Conservation (phyloP, 108 stramenopile species). For the Cylindrotheca closterium region DNA sequence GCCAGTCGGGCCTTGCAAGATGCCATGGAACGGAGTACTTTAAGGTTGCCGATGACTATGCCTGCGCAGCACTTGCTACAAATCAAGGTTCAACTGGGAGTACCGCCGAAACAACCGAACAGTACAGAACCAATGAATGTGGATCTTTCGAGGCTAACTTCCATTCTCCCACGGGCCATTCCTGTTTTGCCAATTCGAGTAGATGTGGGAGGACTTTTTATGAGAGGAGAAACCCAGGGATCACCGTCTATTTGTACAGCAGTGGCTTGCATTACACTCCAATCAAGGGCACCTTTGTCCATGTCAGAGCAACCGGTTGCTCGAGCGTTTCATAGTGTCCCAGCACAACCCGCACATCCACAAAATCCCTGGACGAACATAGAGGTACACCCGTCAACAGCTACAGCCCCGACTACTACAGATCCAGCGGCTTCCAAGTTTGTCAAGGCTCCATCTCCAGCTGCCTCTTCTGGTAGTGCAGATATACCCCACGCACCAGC, state of each 20-base stretch:
- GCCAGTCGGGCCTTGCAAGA: conserved; percentile 43
- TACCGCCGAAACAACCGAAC: conserved; percentile 24
- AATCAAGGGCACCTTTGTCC: conserved; percentile 2
- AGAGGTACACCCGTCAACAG: not conserved
- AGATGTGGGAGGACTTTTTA: conserved; percentile 37
- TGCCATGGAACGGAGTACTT: conserved; percentile 38
- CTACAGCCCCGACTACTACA: not conserved
- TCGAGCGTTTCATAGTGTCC: not conserved
- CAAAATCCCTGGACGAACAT: not conserved
- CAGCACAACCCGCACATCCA: not conserved
- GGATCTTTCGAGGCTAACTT: conserved; percentile 15
- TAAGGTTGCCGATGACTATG: conserved; percentile 15
- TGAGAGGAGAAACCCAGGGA: conserved; percentile 3
- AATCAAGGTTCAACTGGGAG: conserved; percentile 41
- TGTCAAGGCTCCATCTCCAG: not conserved
- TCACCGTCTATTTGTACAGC: conserved; percentile 30
- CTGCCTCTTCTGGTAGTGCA: not conserved
- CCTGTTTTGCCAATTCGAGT: conserved; percentile 27
- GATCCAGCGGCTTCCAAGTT: no score
- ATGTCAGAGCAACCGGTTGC: not conserved
- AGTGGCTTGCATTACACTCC: conserved; percentile 32
- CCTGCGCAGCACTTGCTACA: conserved; percentile 13
- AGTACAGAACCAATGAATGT: conserved; percentile 29
- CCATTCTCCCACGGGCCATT: conserved; percentile 19
- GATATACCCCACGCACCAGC: not conserved